Evolutionary conservation across 495 filamentous ascomycete genomes (phyloP).

Genomic region (Penicillium roqueforti): DNA sequence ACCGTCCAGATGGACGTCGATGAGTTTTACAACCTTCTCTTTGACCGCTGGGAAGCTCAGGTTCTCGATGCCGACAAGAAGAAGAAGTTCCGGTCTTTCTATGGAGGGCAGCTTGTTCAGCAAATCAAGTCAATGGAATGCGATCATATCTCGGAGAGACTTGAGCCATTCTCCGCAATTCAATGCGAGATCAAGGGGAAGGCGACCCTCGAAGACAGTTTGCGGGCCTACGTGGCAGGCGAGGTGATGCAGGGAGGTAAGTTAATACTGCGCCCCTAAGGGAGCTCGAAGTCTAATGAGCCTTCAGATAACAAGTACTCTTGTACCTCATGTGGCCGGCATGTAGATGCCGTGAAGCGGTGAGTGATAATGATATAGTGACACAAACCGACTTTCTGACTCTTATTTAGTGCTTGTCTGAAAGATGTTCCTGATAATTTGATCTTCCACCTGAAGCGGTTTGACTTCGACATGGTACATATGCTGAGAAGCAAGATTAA

Average conservation of each 20-base stretch:
- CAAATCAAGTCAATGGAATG: conserved; percentile 96
- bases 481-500: conserved; percentile 91
- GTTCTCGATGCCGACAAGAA: conserved; percentile 64
- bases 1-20: conserved; percentile 96
- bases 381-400: neutral
- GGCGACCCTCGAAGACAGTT: conserved; percentile 72
- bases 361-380: conserved; percentile 22
- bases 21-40: conserved; percentile 91
- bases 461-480: conserved; percentile 87
- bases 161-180: conserved; percentile 91
- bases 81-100: conserved; percentile 76
- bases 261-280: conserved; percentile 19
- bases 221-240: conserved; percentile 90
- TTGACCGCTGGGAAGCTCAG: conserved; percentile 87
- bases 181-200: conserved; percentile 98
- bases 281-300: conserved; percentile 17
- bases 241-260: conserved; percentile 92
- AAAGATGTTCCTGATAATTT: conserved; percentile 93
- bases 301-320: conserved; percentile 89
- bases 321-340: conserved; percentile 82
- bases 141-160: conserved; percentile 81
- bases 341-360: conserved; percentile 94
- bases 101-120: conserved; percentile 86
- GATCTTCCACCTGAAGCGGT: conserved; percentile 94
- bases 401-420: conserved; percentile 62